Conservation (phyloP, 768 basidiomycete genomes). For the Mycena capillaripes region DNA sequence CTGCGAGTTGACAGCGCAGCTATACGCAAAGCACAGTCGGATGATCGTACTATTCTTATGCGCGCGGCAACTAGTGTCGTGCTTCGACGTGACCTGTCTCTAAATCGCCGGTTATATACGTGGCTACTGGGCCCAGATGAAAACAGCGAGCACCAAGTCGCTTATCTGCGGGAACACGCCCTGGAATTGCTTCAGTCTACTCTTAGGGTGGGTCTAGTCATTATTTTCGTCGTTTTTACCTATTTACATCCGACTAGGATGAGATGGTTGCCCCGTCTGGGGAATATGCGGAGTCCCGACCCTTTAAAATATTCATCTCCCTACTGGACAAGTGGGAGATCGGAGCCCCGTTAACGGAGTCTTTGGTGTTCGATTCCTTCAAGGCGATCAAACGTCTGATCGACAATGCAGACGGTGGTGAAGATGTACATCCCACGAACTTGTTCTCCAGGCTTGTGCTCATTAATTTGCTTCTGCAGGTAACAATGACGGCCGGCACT, state of each 20-base stretch:
- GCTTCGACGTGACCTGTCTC: constrained; percentile 90
- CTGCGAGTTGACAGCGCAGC: constrained; percentile 81
- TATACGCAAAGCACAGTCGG: constrained; percentile 74
- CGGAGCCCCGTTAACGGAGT: constrained; percentile 84
- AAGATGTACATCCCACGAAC: constrained; percentile 63
- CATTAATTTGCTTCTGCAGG: constrained; percentile 52
- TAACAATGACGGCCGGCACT: constrained; percentile 86
- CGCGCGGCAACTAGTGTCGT: constrained; percentile 90
- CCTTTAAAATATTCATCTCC: constrained; percentile 97
- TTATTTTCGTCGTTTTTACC: constrained; percentile 2
- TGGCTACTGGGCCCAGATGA: constrained; percentile 94
- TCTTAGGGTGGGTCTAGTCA: constrained; percentile 64
- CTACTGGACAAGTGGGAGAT: constrained; percentile 98
- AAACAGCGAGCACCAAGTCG: constrained; percentile 78
- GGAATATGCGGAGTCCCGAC: constrained; percentile 83
- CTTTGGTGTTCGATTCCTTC: constrained; percentile 84
- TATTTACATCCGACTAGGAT: constrained; percentile 57
- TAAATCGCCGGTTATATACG: constrained; percentile 92
- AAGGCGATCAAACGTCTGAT: constrained; percentile 74
- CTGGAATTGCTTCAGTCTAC: constrained; percentile 81
- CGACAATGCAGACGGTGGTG: constrained; percentile 64
- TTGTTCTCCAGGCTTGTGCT: not conserved
- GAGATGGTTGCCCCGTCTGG: constrained; percentile 84
- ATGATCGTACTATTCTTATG: constrained; percentile 89
- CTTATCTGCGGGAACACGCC: constrained; percentile 76